Base-by-base conservation (phyloP, 2,329 filamentous ascomycete species). In the Fusarium torulosum region DNA sequence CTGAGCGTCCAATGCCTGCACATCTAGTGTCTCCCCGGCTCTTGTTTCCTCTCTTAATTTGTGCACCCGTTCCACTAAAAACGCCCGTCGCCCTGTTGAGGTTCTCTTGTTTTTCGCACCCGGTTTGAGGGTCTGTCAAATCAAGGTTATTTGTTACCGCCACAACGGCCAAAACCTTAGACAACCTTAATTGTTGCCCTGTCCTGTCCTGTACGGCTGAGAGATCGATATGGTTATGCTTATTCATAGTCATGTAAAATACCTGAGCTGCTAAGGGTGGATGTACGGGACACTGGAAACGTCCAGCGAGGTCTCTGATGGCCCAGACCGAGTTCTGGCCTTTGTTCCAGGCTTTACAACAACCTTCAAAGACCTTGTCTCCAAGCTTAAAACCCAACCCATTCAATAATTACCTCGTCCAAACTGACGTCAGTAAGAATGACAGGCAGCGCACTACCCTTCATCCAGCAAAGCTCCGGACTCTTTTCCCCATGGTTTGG, bases 111-210 rank as follows among this genome's bases (percentile, higher is more conserved):
- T 47, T 67, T 67, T 54, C 27, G 44, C 56, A 69, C 65, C 69
- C 61, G 65, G 65, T 35, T 60, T 41, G 47, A 50, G 53, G 44
- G 44, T 59, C 53, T 31, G 44, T 31, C 50, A 67, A 55, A 59
- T 64, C 64, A 67, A 64, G 63, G 59, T 54, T 67, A 54, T 25
- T 59, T 58, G 52, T 67, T 49, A 31, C 53, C 45, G 66, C 47
- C 42, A 45, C 52, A 44, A 62, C 66, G 52, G 66, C 49, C 38
- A 52, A 23, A 52, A 50, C 59, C 53, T 53, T 63, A 52, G 57
- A 40, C 59, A 65, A 63, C 40, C 61, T 47, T 69, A 50, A 27
- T 20, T 42, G 37, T 38, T 62, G 41, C 52, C 52, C 44, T 54
- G 31, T 20, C 27, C 17, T 62, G 41, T 47, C 44, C 44, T 54